Base-by-base conservation (phyloP, 495 filamentous ascomycete species). In the Penicillium arizonense region DNA sequence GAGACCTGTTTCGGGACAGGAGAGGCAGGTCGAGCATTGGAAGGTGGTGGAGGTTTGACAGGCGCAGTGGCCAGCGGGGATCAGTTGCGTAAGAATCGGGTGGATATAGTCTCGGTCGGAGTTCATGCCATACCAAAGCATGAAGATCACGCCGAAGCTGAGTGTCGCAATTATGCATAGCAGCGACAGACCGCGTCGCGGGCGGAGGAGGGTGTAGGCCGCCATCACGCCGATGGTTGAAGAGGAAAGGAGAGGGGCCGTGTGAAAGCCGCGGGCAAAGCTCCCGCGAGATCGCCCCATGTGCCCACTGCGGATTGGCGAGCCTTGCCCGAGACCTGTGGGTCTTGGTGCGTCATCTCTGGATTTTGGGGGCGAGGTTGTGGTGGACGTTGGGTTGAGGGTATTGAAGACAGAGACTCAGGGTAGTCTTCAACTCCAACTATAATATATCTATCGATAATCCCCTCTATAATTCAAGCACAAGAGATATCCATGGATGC, bases 21-120 rank as follows among this genome's bases (percentile, higher is more conserved):
- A 63, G 37, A 75, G 52, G 47, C 72, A 75, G 23, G 59, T 73
- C 9, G 63, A 64, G 52, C 72, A 75, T 60, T 72, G 54, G 54
- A 74, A 75, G 33, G 67, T 72, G 16, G 73, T 70, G 11, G 68
- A 67, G 26, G 71, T 73, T 47, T 72, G 53, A 47, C 72, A 75
- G 37, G 68, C 65, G 50, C 68, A 74, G 53, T 75, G 70, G 16
- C 70, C 70, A 9, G 72, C 70, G 44, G 71, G 72, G 44, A 75
- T 70, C 2, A 74, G 44, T 35, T 73, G 72, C 0, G 67, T 73
- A 28, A 75, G 58, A 33, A 73, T 40, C 2, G 72, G 72, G 33
- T 72, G 65, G 24, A 72, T 64, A 24, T 69, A 69, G 36, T 68
- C 58, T 34, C 70, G 53, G 34, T 75, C 72, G 8, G 70, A 68